A percentile compares a stretch with the other conserved stretches of the same genome.
Evolutionary conservation across 1,284 basidiomycete genomes (phyloP).

Genomic region (Kwoniella shivajii): DNA sequence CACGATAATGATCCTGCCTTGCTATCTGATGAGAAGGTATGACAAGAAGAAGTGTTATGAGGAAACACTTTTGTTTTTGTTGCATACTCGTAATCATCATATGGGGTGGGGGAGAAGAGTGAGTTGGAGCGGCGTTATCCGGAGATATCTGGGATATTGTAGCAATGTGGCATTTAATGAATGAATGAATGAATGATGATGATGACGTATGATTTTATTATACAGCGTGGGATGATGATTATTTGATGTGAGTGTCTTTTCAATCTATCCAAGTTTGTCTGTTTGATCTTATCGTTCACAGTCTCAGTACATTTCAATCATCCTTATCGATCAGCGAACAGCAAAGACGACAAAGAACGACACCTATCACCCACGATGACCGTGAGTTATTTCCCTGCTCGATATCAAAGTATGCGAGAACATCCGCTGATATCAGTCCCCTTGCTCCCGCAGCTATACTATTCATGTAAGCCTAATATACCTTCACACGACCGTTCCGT

Average conservation of each 20-base stretch:
- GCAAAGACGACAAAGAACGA: background rate
- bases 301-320: background rate
- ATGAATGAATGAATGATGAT: background rate
- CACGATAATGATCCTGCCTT: too few species aligned
- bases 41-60: too few species aligned
- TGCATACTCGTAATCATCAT: too few species aligned
- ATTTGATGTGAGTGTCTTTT: background rate
- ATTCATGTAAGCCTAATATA: conserved; percentile 34
- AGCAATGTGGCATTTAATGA: background rate
- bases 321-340: background rate
- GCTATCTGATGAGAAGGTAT: too few species aligned
- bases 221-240: background rate
- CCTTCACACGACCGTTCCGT: background rate
- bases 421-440: background rate
- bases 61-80: too few species aligned
- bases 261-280: background rate
- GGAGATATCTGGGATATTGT: background rate
- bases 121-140: background rate
- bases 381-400: conserved; percentile 9
- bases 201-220: background rate
- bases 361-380: conserved; percentile 10
- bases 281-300: background rate
- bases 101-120: background rate
- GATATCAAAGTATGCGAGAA: too few species aligned
- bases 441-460: conserved; percentile 44